Evolutionary conservation across 306 rosid species (phyloP).

Genomic region (Trichosanthes truncata): DNA sequence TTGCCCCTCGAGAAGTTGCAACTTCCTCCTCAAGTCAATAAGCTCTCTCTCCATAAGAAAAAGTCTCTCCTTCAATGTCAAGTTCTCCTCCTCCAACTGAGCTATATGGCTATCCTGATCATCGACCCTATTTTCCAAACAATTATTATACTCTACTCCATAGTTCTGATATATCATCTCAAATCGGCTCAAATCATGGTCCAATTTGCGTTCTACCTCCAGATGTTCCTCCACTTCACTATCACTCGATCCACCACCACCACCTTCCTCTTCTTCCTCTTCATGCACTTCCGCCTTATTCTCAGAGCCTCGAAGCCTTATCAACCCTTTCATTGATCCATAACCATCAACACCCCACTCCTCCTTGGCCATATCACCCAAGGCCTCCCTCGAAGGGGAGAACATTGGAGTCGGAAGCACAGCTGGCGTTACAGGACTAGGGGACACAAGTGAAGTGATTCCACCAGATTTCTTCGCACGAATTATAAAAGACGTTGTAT

Average conservation of each 20-base stretch:
- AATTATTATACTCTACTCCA: slow-evolving; percentile 67
- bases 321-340: slow-evolving; percentile 77
- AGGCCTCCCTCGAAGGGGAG: slow-evolving; percentile 55
- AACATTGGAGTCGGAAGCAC: slow-evolving; percentile 69
- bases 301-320: slow-evolving; percentile 48
- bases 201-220: slow-evolving; percentile 87
- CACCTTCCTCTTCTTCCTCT: slow-evolving; percentile 24
- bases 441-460: slow-evolving; percentile 72
- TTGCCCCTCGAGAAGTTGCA: slow-evolving; percentile 47
- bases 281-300: slow-evolving; percentile 25
- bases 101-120: slow-evolving; percentile 94
- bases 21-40: slow-evolving; percentile 65
- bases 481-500: slow-evolving; percentile 64
- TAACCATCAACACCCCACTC: slow-evolving; percentile 85
- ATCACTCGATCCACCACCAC: slow-evolving; percentile 66
- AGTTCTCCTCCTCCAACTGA: slow-evolving; percentile 86
- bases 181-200: slow-evolving; percentile 85
- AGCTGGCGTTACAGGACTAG: slow-evolving; percentile 77
- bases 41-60: slow-evolving; percentile 82
- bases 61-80: slow-evolving; percentile 81
- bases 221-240: slow-evolving; percentile 86
- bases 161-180: slow-evolving; percentile 86
- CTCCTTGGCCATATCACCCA: slow-evolving; percentile 57
- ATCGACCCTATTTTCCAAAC: slow-evolving; percentile 75
- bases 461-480: slow-evolving; percentile 60